Conservation (phyloP, 805 yeast species). For the Wickerhamomyces bovis region DNA sequence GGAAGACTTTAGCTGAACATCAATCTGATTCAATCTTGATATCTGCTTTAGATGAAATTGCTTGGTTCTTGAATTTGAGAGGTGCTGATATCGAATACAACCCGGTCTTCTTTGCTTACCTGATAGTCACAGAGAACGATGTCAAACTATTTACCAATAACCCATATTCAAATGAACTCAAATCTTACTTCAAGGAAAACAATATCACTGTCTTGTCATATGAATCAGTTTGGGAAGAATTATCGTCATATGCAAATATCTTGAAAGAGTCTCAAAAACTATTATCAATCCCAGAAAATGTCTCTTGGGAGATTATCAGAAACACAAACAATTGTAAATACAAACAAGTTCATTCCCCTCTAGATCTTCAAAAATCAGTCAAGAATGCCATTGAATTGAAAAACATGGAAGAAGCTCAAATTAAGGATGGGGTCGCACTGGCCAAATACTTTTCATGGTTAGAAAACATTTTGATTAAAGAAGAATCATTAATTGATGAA, state of each 20-base stretch:
- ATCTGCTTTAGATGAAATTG: constrained; percentile 80
- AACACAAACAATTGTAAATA: constrained; percentile 37
- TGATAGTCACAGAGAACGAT: constrained; percentile 37
- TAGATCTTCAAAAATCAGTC: constrained; percentile 62
- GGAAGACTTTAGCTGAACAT: constrained; percentile 28
- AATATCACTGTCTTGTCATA: constrained; percentile 50
- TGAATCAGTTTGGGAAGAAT: constrained; percentile 50
- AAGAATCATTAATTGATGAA: constrained; percentile 48
- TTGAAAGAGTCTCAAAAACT: constrained; percentile 18
- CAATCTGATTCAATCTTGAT: constrained; percentile 46
- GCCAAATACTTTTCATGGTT: constrained; percentile 79
- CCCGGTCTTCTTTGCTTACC: constrained; percentile 77
- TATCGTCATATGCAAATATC: constrained; percentile 26
- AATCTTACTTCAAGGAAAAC: constrained; percentile 35
- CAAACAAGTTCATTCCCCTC: constrained; percentile 47
- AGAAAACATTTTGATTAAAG: constrained; percentile 45
- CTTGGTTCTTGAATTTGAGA: constrained; percentile 85
- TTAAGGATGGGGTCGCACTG: constrained; percentile 76
- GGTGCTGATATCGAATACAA: constrained; percentile 77
- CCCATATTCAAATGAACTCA: constrained; percentile 32
- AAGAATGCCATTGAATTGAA: constrained; percentile 69
- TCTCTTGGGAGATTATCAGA: constrained; percentile 65
- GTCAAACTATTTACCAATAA: constrained; percentile 52
- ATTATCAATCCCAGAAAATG: constrained; percentile 47
- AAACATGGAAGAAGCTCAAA: constrained; percentile 72